Evolutionary conservation across 257 asterid species (phyloP).

Genomic region (Lycium ferocissimum): DNA sequence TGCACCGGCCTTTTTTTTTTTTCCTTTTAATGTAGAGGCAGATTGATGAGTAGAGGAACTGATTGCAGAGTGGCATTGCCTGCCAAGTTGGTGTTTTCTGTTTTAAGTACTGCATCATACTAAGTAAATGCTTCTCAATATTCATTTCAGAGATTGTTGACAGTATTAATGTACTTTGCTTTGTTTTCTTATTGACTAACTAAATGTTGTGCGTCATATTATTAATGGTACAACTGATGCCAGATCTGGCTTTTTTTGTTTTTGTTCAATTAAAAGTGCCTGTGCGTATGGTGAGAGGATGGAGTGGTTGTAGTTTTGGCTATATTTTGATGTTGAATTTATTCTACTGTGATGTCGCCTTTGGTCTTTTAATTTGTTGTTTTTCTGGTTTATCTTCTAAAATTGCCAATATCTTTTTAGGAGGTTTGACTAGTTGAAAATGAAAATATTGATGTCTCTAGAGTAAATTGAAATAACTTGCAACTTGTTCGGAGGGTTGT

Average conservation of each 20-base stretch:
- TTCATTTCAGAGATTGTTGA: conserved; percentile 1
- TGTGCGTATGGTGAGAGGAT: conserved; percentile 37
- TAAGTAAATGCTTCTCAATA: not conserved
- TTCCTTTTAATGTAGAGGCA: no score
- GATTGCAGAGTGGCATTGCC: not conserved
- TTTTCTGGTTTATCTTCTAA: not conserved
- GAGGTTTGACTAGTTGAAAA: not conserved
- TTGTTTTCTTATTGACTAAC: conserved; percentile 26
- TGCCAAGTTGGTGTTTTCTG: not conserved
- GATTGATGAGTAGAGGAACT: no score
- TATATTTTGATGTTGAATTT: conserved; percentile 31
- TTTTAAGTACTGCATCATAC: not conserved
- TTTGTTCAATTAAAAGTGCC: conserved; percentile 44
- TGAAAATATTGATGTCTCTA: not conserved
- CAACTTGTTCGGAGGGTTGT: no score
- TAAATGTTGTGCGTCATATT: conserved; percentile 38
- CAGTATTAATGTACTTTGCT: not conserved
- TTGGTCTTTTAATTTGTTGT: not conserved
- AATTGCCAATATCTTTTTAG: not conserved
- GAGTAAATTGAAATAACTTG: not conserved
- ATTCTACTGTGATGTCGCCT: conserved; percentile 19
- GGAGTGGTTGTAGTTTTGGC: conserved; percentile 46
- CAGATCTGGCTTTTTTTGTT: conserved; percentile 32
- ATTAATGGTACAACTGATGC: conserved; percentile 40
- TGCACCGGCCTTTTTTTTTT: no score